Base-by-base conservation (phyloP, 805 yeast species). In the Brettanomyces anomalus region DNA sequence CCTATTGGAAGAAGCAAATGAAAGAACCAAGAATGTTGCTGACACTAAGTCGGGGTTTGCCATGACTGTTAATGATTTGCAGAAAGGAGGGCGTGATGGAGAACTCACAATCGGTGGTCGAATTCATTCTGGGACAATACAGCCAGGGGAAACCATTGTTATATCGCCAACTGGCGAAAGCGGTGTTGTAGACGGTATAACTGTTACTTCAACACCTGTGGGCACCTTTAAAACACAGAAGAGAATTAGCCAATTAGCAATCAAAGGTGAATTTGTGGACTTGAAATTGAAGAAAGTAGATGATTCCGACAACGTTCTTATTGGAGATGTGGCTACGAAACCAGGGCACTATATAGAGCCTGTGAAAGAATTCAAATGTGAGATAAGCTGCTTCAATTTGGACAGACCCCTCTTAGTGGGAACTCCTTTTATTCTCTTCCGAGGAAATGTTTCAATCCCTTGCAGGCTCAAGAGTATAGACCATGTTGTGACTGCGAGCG, bases 371-470 rank as follows among this genome's bases (percentile, higher is more conserved):
- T 72, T 77, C 48, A 61, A 62, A n/a, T 76, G 83, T 37, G 74
- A 79, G 43, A 57, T 86, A 36, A 65, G 71, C 34, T 66, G 81
- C 4, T 90, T 90, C 50, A 82, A 82, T 44, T 57, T 79, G 53
- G 70, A 70, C 31, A 71, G 85, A 49, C 96, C 96, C 0, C 61
- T 88, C 37, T 64, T 88, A 34, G 79, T 81, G 13, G 96, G 97
- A 6, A 72, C 94, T 0, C 81, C 89, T 34, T 71, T 87, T 49
- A 74, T 86, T 34, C 59, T 86, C 41, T 87, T 88, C 62, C 72
- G 89, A 46, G 88, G 89, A 48, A 79, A 85, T 44, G 71, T 77
- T 20, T 77, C 81, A 36, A 75, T 77, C 35, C 85, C 93, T 2
- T 87, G 87, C 4, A 73, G 79, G 48, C 64, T 88, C 17, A 54